Evolutionary conservation across 106 monocot genomes (phyloP), one percentile per base, ranked within the genome.

Genomic region (Allium cepa): DNA sequence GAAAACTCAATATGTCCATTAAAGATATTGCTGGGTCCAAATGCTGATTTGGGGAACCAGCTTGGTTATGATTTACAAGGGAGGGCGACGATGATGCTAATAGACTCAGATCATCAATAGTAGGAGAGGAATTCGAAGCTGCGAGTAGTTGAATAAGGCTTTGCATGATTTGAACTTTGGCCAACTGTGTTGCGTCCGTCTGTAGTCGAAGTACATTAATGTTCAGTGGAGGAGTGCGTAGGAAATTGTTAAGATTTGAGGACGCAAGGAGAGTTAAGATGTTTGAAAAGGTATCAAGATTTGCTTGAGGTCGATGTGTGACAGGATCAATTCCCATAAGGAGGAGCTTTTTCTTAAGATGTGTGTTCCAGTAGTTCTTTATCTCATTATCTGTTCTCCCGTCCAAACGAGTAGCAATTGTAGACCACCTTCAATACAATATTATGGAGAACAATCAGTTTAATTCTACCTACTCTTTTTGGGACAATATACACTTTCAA

Each of bases 291-390:
- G 58, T 46, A 49, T 56, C 50, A 13, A 77, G 70, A 47, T 77
- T 71, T 0, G 64, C 59, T 36, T 71, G 45, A 17, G 22, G 70
- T 5, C 64, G 70, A 57, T 80, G 80, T 0, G 80, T 80, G 16
- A 80, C 72, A 9, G 76, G 80, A 47, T 80, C 80, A 18, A 80
- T 76, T 3, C 80, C 80, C 80, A 71, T 67, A 26, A 58, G 60
- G 8, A 75, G 17, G 8, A 80, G 71, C 64, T 70, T 64, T 71
- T 80, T 80, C 53, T 65, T 80, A 10, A 80, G 56, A 50, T 80
- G 80, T 8, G 80, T 80, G 75, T 80, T 80, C 80, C 80, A 80
- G 46, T 80, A 80, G 62, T 80, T 80, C 72, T 80, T 80, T 59
- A 80, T 76, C 72, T 80, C 80, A 26, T 80, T 80, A 9, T 80